Conservation (phyloP, 257 asterid genomes). For the Lithospermum erythrorhizon region DNA sequence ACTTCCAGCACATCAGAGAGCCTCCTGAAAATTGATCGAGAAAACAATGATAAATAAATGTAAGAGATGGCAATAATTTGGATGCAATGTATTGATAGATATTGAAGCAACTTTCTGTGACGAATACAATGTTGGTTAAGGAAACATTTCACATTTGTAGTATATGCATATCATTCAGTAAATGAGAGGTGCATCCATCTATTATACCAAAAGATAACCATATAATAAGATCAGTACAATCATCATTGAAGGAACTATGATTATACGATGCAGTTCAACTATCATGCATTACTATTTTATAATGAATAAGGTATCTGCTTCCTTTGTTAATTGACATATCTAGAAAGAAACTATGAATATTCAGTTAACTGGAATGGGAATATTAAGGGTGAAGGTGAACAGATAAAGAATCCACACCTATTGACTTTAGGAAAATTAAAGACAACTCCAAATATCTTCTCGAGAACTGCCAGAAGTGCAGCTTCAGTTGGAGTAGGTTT, state of each 20-base stretch:
- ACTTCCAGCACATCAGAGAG: conserved; percentile 53
- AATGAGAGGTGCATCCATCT: not conserved
- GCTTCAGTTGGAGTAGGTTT: conserved; percentile 64
- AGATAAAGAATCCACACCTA: conserved; percentile 30
- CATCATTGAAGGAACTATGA: no score
- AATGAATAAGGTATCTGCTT: no score
- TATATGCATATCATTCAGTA: no score
- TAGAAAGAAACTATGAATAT: not conserved
- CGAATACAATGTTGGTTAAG: no score
- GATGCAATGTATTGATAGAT: not conserved
- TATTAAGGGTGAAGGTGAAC: not conserved
- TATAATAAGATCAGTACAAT: no score
- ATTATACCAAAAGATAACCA: not conserved
- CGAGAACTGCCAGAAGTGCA: conserved; percentile 51
- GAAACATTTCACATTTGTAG: no score
- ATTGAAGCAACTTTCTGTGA: no score
- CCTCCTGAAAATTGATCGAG: conserved; percentile 47
- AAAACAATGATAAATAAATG: not conserved
- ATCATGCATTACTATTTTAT: not conserved
- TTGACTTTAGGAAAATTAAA: conserved; percentile 65
- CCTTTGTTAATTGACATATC: not conserved
- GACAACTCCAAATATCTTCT: conserved; percentile 70
- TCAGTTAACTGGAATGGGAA: no score
- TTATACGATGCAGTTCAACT: not conserved
- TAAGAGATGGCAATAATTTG: not conserved